Percentiles rank a stretch among this genome's conserved stretches.
Conservation (phyloP, 768 basidiomycete genomes). For the Plicaturopsis crispa region DNA sequence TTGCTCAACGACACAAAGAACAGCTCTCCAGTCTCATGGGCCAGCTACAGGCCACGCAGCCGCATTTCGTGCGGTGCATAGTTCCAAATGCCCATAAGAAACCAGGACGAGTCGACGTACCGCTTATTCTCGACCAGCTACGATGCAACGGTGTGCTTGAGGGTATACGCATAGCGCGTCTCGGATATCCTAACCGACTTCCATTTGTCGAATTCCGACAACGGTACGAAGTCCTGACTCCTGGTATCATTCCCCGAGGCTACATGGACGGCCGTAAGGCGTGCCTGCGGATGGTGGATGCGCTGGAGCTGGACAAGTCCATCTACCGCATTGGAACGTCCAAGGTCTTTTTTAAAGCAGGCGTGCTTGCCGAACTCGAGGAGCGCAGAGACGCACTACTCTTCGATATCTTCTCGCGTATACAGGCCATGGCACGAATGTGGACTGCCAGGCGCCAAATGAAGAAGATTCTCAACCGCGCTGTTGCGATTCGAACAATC, state of each 20-base stretch:
- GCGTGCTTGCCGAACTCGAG: slow-evolving; percentile 92
- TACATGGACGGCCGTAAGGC: slow-evolving; percentile 99
- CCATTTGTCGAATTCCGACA: slow-evolving; percentile 97
- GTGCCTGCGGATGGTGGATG: slow-evolving; percentile 82
- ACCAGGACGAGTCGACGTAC: slow-evolving; percentile 86
- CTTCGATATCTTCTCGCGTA: slow-evolving; percentile 79
- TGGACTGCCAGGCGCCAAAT: slow-evolving; percentile 85
- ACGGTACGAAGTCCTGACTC: slow-evolving; percentile 92
- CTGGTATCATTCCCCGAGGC: slow-evolving; percentile 86
- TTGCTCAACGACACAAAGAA: slow-evolving; percentile 92
- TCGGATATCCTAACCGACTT: slow-evolving; percentile 94
- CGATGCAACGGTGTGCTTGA: slow-evolving; percentile 99
- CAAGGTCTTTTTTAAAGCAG: slow-evolving; percentile 99
- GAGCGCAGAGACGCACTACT: slow-evolving; percentile 85
- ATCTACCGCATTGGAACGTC: slow-evolving; percentile 90
- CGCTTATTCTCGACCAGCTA: slow-evolving; percentile 91
- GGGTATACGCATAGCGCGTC: slow-evolving; percentile 94
- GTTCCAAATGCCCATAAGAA: slow-evolving; percentile 92
- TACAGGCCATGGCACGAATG: slow-evolving; percentile 84
- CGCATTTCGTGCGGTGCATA: slow-evolving; percentile 97
- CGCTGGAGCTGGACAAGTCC: slow-evolving; percentile 79
- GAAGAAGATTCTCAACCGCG: slow-evolving; percentile 91
- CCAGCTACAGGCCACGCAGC: slow-evolving; percentile 89
- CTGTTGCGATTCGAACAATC: slow-evolving; percentile 84
- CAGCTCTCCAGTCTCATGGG: slow-evolving; percentile 87